Evolutionary conservation across 208 protist genomes (phyloP), one percentile per base, ranked within the genome.

Genomic region (Tritrichomonas musculus): DNA sequence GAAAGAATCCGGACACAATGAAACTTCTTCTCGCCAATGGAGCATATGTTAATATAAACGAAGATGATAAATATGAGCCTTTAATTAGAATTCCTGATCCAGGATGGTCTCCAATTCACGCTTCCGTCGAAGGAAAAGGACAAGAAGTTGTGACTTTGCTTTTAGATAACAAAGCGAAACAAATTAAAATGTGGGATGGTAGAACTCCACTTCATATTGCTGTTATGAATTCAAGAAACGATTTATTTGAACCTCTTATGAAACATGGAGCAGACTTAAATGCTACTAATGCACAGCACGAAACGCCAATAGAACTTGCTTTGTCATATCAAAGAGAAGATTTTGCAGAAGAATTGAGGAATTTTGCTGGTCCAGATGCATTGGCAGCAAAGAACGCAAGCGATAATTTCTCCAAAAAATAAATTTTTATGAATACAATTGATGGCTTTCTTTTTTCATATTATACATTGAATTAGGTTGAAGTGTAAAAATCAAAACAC

Each of bases 181-280:
- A 88, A 57, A 33, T 47, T 8, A 88, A 57, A n/a, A 88, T 53
- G 77, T 88, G 77, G 77, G 77, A 88, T 88, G 77, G 77, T 33
- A 53, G 77, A 39, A 88, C 77, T 22, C 77, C 77, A 88, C 39
- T 88, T 13, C 77, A 88, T 50, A 88, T 47, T 22, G 77, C 77
- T 27, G 44, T 88, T 17, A n/a, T 60, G 17, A n/a, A 53, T n/a
- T 17, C 22, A 33, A 88, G 77, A 88, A 49, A 88, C 3, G 47
- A 88, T n/a, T 30, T 88, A 33, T 53, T 88, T 30, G 27, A 13
- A 57, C 3, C 57, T 9, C 27, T 88, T 0, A 25, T 88, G 3
- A 50, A 53, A 39, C 13, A 57, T 30, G 77, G 77, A 8, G 41
- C 77, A 33, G 77, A 88, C 17, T 57, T 88, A 13, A 53, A 88